Conservation (phyloP, 306 rosid genomes). For the Hippophae tibetana region DNA sequence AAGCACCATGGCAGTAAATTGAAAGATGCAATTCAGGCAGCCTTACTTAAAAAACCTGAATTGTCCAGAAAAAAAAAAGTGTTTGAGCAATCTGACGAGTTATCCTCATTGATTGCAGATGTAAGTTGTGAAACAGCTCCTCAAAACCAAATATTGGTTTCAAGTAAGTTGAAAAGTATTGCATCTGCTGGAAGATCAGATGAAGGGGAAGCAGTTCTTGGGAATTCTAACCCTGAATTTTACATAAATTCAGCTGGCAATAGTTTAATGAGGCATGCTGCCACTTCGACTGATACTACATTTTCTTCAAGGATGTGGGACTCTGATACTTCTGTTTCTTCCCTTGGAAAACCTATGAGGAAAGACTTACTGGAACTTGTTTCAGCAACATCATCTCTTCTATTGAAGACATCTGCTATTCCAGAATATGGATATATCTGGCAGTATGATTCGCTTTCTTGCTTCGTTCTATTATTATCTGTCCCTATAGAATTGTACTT, state of each 20-base stretch:
- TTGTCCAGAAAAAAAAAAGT: conserved; percentile 54
- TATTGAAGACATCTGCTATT: conserved; percentile 40
- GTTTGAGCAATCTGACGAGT: conserved; percentile 39
- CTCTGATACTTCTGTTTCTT: conserved; percentile 23
- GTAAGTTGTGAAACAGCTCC: conserved; percentile 34
- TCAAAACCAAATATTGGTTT: conserved; percentile 33
- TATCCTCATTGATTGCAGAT: conserved; percentile 30
- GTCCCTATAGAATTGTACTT: conserved; percentile 14
- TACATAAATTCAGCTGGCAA: conserved; percentile 24
- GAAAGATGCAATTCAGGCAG: conserved; percentile 79
- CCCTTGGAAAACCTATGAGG: conserved; percentile 31
- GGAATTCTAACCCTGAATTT: conserved; percentile 27
- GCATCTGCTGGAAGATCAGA: conserved; percentile 32
- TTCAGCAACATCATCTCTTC: conserved; percentile 22
- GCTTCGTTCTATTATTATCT: conserved; percentile 7
- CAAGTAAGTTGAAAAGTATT: conserved; percentile 35
- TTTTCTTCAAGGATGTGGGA: conserved; percentile 27
- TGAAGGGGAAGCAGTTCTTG: conserved; percentile 25
- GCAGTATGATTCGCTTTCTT: conserved; percentile 59
- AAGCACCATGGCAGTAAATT: conserved; percentile 40
- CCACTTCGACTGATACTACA: conserved; percentile 26
- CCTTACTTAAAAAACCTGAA: conserved; percentile 70
- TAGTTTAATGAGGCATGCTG: conserved; percentile 28
- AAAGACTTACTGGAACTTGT: conserved; percentile 32
- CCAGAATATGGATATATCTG: conserved; percentile 74